A percentile compares a stretch with the other conserved stretches of the same genome.
phyloP scores from a whole-genome alignment of 2,329 filamentous ascomycete species.

The Sarocladium brachiariae region DNA sequence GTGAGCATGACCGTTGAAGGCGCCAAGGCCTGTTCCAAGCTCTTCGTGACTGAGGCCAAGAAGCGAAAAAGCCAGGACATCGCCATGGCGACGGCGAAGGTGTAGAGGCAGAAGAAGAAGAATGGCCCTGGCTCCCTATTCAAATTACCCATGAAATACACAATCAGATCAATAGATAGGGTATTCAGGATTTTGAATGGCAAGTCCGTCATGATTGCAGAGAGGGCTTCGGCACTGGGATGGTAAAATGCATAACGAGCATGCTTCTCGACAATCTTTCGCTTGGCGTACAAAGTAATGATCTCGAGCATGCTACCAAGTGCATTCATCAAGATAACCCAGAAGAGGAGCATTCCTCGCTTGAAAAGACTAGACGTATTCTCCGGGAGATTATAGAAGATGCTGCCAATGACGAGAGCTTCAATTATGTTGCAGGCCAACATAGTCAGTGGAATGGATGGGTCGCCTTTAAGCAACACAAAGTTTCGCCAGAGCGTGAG shows the following conservation, averaged over 20 bases:
- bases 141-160: constrained; percentile 86
- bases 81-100: constrained; percentile 62
- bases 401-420: constrained; percentile 53
- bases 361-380: constrained; percentile 51
- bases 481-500: constrained; percentile 28
- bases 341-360: constrained; percentile 21
- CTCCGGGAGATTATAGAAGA: constrained; percentile 55
- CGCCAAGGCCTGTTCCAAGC: constrained; percentile 22
- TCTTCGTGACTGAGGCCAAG: constrained; percentile 15
- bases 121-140: constrained; percentile 67
- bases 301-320: constrained; percentile 21
- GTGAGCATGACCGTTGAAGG: constrained; percentile 22
- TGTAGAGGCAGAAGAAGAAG: constrained; percentile 79
- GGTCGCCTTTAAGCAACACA: constrained; percentile 11
- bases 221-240: constrained; percentile 19
- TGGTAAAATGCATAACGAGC: constrained; percentile 25
- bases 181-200: constrained; percentile 52
- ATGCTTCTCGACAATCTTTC: constrained; percentile 22
- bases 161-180: constrained; percentile 67
- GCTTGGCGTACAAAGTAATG: constrained; percentile 17
- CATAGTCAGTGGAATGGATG: constrained; percentile 24
- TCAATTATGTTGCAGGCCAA: constrained; percentile 30
- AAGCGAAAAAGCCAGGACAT: constrained; percentile 35
- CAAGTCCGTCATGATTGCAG: constrained; percentile 24
- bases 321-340: constrained; percentile 25